Base-by-base conservation (phyloP, 2,329 filamentous ascomycete genomes). In the Rutstroemia sp. region DNA sequence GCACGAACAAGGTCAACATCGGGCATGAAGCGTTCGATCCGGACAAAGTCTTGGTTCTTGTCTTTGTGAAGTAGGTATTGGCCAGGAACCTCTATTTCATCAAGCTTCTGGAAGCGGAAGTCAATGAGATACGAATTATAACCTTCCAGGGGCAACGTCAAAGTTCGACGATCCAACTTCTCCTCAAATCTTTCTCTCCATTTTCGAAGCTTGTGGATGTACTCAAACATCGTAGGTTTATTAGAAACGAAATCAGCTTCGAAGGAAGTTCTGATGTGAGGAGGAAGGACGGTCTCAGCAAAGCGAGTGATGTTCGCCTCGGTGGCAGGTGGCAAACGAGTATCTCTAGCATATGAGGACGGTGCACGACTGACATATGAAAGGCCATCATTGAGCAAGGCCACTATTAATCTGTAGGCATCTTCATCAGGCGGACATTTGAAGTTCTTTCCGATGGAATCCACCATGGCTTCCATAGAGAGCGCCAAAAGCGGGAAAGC, bases 391-490 rank as follows among this genome's bases (percentile, higher is more conserved):
- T 99, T 99, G 21, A 99, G 82, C 10, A 99, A 77, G 2, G 94
- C 95, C n/a, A 97, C 92, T 63, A 99, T 99, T 16, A 99, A 79
- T 50, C 94, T 83, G 72, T 97, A 97, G 2, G 94, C 95, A 74
- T 99, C 94, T 71, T 99, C 94, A 66, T 99, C 94, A 0, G 92
- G 92, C 14, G 92, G 92, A 67, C 94, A 97, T 74, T 99, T 99
- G 81, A 99, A 99, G 73, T 97, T 88, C 77, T 97, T 97, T 71
- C 94, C 88, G 58, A 99, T 96, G 73, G 97, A 92, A 69, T 99
- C 94, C 30, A 97, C 92, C 91, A 97, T 99, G 0, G 92, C 96
- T 75, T 99, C 94, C 94, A 99, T 97, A 0, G 92, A 96, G 45
- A 97, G 77, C 9, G 95, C 94, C 65, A 99, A 81, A 18, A 99